These are phyloP conservation scores for Globisporangium cystogenes DNA, from an alignment of 352 stramenopile species.

Conservation along the genomic window DNA sequence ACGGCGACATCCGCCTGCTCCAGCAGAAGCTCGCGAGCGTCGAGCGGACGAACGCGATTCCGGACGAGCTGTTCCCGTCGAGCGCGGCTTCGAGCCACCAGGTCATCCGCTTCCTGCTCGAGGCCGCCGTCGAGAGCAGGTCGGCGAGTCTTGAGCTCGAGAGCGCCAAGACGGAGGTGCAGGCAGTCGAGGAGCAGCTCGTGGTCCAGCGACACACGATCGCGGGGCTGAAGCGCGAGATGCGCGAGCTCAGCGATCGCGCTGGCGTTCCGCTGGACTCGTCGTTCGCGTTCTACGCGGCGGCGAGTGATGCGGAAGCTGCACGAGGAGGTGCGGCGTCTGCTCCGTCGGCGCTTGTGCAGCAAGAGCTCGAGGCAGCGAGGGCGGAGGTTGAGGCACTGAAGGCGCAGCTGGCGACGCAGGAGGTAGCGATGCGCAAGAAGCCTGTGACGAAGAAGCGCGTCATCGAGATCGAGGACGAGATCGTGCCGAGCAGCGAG, in stretches of 20 bases:
- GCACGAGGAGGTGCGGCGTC: neutral
- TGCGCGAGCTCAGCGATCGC: slow-evolving; percentile 15
- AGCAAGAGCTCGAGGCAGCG: slow-evolving; percentile 17
- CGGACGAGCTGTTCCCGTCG: slow-evolving; percentile 33
- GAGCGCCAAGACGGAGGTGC: slow-evolving; percentile 24
- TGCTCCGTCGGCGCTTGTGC: neutral
- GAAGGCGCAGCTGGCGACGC: slow-evolving; percentile 13
- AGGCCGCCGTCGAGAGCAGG: slow-evolving; percentile 33
- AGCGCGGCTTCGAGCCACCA: slow-evolving; percentile 39
- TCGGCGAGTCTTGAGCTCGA: slow-evolving; percentile 29
- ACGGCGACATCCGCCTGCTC: slow-evolving; percentile 45
- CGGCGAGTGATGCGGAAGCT: slow-evolving; percentile 1
- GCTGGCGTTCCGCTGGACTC: neutral
- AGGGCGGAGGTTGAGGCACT: slow-evolving; percentile 19
- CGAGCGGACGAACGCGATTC: slow-evolving; percentile 38
- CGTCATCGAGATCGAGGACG: slow-evolving; percentile 28
- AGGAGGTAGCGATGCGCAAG: slow-evolving; percentile 24
- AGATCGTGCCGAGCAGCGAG: slow-evolving; percentile 52
- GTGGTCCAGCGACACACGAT: slow-evolving; percentile 17
- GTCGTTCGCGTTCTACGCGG: slow-evolving; percentile 3
- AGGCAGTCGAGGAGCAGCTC: slow-evolving; percentile 24
- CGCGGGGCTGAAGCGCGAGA: slow-evolving; percentile 18
- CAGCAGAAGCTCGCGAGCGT: slow-evolving; percentile 56
- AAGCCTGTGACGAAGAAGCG: slow-evolving; percentile 25
- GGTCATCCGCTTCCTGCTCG: slow-evolving; percentile 44